phyloP scores from a whole-genome alignment of 257 asterid genomes.

The Petunia axillaris region DNA sequence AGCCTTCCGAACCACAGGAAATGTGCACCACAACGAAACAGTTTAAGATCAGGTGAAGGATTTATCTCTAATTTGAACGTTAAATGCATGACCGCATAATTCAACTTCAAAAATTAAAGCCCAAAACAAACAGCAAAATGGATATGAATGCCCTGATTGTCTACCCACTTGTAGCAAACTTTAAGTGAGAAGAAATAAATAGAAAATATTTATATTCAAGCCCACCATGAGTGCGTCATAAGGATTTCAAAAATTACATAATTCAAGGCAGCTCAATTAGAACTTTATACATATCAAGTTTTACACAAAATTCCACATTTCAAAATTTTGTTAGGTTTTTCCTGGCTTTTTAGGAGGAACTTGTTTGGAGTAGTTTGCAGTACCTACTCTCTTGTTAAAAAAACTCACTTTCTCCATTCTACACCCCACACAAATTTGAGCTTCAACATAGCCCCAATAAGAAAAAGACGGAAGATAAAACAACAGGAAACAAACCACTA shows the following conservation, averaged over 20 bases:
- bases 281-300: not conserved
- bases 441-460: slow-evolving; percentile 9
- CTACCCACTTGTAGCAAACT: slow-evolving; percentile 13
- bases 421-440: not conserved
- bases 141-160: not conserved
- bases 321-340: not conserved
- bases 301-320: not conserved
- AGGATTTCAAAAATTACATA: not conserved
- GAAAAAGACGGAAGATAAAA: slow-evolving; percentile 1
- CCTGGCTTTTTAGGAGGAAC: slow-evolving; percentile 4
- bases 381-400: not conserved
- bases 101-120: slow-evolving; percentile 12
- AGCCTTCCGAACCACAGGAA: not conserved
- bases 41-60: not conserved
- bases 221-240: not conserved
- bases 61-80: not conserved
- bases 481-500: not conserved
- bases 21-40: not conserved
- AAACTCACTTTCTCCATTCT: slow-evolving; percentile 4
- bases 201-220: not conserved
- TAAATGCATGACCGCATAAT: not conserved
- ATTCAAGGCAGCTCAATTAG: slow-evolving; percentile 17
- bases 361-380: not conserved
- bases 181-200: slow-evolving; percentile 4
- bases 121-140: slow-evolving; percentile 11